Evolutionary conservation across 2,329 filamentous ascomycete species (phyloP).

Genomic region (Madurella fahalii): DNA sequence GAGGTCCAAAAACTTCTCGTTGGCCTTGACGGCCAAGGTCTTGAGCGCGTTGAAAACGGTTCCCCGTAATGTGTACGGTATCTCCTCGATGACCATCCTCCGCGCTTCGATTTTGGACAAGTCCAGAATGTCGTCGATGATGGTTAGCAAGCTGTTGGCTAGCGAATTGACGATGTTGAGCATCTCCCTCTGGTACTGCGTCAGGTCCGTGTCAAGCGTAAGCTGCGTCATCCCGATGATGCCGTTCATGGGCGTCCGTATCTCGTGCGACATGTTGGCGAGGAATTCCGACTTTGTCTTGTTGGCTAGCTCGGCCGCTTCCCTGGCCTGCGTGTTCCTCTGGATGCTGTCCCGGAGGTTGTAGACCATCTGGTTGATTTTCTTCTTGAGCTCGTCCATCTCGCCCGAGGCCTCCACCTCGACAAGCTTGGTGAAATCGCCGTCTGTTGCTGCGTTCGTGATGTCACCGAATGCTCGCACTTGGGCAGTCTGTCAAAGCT

Average conservation of each 20-base stretch:
- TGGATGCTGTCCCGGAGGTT: slow-evolving; percentile 95
- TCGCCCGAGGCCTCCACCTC: slow-evolving; percentile 96
- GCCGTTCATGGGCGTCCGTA: slow-evolving; percentile 94
- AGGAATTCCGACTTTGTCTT: slow-evolving; percentile 98
- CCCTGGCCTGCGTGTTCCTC: slow-evolving; percentile 89
- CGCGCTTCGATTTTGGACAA: slow-evolving; percentile 85
- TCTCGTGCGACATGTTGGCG: slow-evolving; percentile 98
- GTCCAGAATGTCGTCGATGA: slow-evolving; percentile 83
- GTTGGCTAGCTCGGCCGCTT: slow-evolving; percentile 93
- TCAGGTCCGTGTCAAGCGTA: slow-evolving; percentile 90
- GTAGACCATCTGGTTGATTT: slow-evolving; percentile 99
- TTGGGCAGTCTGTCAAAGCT: slow-evolving; percentile 72
- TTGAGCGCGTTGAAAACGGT: slow-evolving; percentile 98
- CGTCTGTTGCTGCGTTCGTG: slow-evolving; percentile 94
- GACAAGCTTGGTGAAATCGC: slow-evolving; percentile 94
- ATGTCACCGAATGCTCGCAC: slow-evolving; percentile 97
- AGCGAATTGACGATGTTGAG: slow-evolving; percentile 96
- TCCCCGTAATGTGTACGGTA: slow-evolving; percentile 88
- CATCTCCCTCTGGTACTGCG: slow-evolving; percentile 96
- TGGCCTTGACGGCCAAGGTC: slow-evolving; percentile 93
- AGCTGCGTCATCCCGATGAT: slow-evolving; percentile 98
- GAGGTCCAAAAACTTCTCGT: slow-evolving; percentile 89
- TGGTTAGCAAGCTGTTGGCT: slow-evolving; percentile 91
- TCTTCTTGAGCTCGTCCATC: slow-evolving; percentile 98
- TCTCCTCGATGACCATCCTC: slow-evolving; percentile 97